These are phyloP conservation scores for Verbascum thapsus DNA, from an alignment of 257 asterid species.

Conservation along the genomic window DNA sequence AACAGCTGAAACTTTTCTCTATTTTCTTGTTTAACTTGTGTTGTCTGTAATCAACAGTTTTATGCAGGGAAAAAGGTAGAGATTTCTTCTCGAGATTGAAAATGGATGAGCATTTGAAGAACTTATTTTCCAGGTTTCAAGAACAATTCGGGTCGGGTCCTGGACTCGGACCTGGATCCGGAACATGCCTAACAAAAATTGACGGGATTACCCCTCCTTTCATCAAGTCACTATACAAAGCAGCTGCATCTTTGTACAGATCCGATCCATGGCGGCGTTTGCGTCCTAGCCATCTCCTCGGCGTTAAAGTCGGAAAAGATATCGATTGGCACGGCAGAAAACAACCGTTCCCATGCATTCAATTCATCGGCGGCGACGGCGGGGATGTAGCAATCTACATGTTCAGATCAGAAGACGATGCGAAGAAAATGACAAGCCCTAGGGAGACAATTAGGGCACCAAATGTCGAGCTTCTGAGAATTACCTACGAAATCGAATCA, in stretches of 20 bases:
- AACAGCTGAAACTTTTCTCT: background rate
- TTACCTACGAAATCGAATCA: conserved; percentile 51
- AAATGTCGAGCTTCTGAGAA: conserved; percentile 52
- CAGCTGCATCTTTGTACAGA: conserved; percentile 59
- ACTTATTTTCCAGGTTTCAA: conserved; percentile 46
- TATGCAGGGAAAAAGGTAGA: background rate
- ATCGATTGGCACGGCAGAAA: conserved; percentile 48
- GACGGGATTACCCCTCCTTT: conserved; percentile 43
- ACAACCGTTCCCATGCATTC: conserved; percentile 55
- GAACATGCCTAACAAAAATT: conserved; percentile 50
- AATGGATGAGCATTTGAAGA: conserved; percentile 56
- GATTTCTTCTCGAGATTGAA: background rate
- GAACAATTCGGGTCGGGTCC: conserved; percentile 65
- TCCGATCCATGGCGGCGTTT: conserved; percentile 64
- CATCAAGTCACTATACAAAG: conserved; percentile 44
- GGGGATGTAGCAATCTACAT: conserved; percentile 57
- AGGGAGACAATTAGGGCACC: conserved; percentile 52
- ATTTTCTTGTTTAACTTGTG: background rate
- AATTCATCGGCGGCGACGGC: conserved; percentile 63
- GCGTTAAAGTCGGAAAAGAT: conserved; percentile 52
- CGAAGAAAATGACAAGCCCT: conserved; percentile 43
- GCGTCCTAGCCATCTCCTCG: conserved; percentile 51
- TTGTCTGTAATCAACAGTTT: background rate
- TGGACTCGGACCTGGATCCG: conserved; percentile 63
- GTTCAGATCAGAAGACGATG: conserved; percentile 55